Evolutionary conservation across 2,329 filamentous ascomycete genomes (phyloP), one percentile per base, ranked within the genome.

Genomic region (Aureobasidium pullulans): DNA sequence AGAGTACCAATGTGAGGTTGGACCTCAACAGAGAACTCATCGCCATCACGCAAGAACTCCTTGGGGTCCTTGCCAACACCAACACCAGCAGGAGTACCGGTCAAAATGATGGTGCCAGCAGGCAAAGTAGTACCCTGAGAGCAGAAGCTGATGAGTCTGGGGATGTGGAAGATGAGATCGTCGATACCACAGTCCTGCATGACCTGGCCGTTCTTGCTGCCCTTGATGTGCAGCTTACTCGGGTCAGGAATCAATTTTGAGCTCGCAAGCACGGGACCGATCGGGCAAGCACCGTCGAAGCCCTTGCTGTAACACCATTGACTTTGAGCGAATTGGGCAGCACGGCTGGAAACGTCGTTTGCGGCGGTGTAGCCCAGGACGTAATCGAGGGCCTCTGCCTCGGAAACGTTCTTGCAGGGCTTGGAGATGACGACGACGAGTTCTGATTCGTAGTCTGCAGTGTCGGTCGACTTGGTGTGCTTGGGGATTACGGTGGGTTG

Each of bases 291-390:
- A 31, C 78, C 78, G 63, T 84, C 82, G 58, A 84, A 82, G 1
- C 81, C 80, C 70, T 84, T 84, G 28, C 80, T 83, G 67, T 79
- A 84, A 60, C 76, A 81, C 76, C 80, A 82, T 67, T 84, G 81
- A 52, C 73, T 75, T 67, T 80, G 77, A 23, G 75, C 73, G 64
- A 79, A 75, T 72, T 86, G 83, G 57, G 75, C 76, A 53, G 80
- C 78, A 4, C 83, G 79, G 62, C 79, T 81, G 2, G 82, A 85
- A 6, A 87, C 79, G 66, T 87, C 84, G 71, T 87, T 87, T 65
- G 79, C 78, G 23, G 79, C 78, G 0, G 82, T 84, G 68, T 87
- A 87, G 31, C 84, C 84, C 1, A 87, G 78, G 4, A 87, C 76
- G 65, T 86, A 84, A 63, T 80, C 76, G 53, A 83, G 67, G 5